Evolutionary conservation across 179 eudicot species (phyloP), one percentile per base, ranked within the genome.

Genomic region (Corrigiola litoralis): DNA sequence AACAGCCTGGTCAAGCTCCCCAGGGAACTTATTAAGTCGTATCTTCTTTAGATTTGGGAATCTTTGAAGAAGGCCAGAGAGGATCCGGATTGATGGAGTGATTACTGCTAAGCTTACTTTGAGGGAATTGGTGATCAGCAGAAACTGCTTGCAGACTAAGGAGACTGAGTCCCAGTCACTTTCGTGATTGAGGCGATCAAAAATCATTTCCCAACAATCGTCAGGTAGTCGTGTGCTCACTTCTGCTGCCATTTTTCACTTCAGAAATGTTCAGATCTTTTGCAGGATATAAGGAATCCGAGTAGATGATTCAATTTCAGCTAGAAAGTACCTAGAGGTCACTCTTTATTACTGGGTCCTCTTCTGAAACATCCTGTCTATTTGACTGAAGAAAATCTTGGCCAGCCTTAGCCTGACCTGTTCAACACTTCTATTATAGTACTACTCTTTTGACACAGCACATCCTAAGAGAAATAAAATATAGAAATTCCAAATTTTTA

Each of bases 101-200:
- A 68, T 7, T 33, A 75, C 53, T 6, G 28, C 10, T 45, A 81
- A 11, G 57, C 32, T 25, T 31, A 65, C 73, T 24, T 34, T 61
- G 55, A 58, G 21, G 5, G 27, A 46, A 16, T 64, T 59, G 17
- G 62, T 56, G 57, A 75, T 55, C 29, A 72, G 67, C 25, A 75
- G 74, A 34, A 81, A 78, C 4, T 69, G 71, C 70, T 72, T 75
- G 76, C 74, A 78, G 52, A 73, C 76, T 44, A 78, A 61, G 21
- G 79, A 63, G 24, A 57, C 24, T 10, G 72, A 52, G 54, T 79
- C 79, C 41, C 50, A 44, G 38, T 71, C 69, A 29, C 44, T 37
- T 23, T 46, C 68, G 34, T 77, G 55, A 16, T 63, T 29, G 17
- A 68, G 54, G 11, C 31, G 54, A 17, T 63, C 62, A 72, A 75